phyloP scores from a whole-genome alignment of 129 eudicot genomes.

The Tagetes erecta region DNA sequence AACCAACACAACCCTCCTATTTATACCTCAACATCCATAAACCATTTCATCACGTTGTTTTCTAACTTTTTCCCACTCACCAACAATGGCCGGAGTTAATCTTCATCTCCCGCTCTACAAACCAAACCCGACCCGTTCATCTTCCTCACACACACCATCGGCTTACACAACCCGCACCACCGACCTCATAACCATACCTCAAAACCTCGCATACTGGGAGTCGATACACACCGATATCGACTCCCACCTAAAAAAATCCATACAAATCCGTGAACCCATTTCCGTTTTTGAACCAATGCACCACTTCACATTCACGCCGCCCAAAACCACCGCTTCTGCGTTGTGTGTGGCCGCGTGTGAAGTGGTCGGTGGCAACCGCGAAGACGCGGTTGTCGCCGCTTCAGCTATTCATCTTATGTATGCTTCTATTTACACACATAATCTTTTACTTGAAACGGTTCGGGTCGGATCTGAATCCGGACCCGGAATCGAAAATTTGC shows the following conservation, averaged over 20 bases:
- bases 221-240: constrained; percentile 48
- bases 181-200: constrained; percentile 10
- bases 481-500: constrained; percentile 13
- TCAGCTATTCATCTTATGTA: constrained; percentile 71
- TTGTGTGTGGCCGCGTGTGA: constrained; percentile 77
- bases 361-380: constrained; percentile 53
- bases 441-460: constrained; percentile 33
- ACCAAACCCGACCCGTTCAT: constrained; percentile 29
- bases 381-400: constrained; percentile 57
- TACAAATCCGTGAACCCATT: constrained; percentile 43
- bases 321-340: constrained; percentile 48
- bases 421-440: constrained; percentile 48
- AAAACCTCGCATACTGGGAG: constrained; percentile 45
- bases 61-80: not conserved
- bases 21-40: not conserved
- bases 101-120: not conserved
- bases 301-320: constrained; percentile 57
- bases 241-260: constrained; percentile 47
- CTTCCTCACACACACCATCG: constrained; percentile 4
- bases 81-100: constrained; percentile 44
- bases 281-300: constrained; percentile 70
- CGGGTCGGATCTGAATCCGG: not conserved
- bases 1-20: not conserved
- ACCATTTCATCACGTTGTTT: no score
- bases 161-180: not conserved